Base-by-base conservation (phyloP, 768 basidiomycete genomes). In the Panellus pusillus region DNA sequence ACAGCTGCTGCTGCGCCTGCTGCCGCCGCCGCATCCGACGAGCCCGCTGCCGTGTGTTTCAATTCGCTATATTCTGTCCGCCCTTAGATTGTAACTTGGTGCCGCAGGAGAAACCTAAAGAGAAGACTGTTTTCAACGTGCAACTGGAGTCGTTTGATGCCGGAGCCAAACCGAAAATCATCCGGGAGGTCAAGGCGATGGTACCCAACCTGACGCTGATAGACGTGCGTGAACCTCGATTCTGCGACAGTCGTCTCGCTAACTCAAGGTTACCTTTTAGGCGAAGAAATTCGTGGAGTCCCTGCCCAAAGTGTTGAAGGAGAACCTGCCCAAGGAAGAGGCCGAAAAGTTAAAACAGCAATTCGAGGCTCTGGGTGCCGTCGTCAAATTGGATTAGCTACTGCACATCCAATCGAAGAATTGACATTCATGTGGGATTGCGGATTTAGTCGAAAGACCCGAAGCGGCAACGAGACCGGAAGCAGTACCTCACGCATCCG, bases 211-310 rank as follows among this genome's bases (percentile, higher is more conserved):
- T 99, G 70, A 98, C 93, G 47, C 82, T 99, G 65, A 95, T 98
- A 60, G 97, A 98, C 70, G 96, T 97, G 65, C 66, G 93, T 80
- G 27, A 44, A 31, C 44, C 28, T 41, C 52, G 32, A 17, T 44
- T 41, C 37, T 40, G 35, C 54, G 38, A 38, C 19, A 2, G 12
- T 14, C 31, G 14, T n/a, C 17, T 35, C 32, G 32, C 32, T 35
- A 24, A 41, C 39, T 40, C 47, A 42, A 38, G 47, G 54, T 54
- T n/a, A 6, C 11, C n/a, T 32, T 59, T 20, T 66, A 99, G 97
- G 97, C 97, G 20, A 99, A 99, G 83, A 99, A 97, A 74, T 96
- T 98, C 65, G 97, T 98, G 41, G 97, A 99, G 73, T 93, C 92
- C 15, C 71, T 91, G 61, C 97, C 97, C 19, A 88, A 98, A 73